phyloP scores from a whole-genome alignment of 2,329 filamentous ascomycete genomes.

The Xylaria sp. region DNA sequence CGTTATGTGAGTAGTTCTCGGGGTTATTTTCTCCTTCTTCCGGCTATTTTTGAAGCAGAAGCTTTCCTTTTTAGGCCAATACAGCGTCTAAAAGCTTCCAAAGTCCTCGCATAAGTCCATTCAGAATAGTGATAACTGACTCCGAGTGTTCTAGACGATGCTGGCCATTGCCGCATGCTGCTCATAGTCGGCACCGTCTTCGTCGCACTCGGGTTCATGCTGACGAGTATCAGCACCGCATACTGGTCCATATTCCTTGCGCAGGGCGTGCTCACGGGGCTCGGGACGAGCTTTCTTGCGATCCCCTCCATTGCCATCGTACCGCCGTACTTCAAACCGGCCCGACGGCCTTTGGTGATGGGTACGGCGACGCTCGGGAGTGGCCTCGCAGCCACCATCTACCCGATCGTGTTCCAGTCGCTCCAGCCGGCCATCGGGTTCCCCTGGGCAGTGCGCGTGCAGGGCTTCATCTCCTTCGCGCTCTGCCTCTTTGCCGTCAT shows the following conservation, averaged over 20 bases:
- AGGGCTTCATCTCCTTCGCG: slow-evolving; percentile 34
- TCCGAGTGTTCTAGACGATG: too few species aligned
- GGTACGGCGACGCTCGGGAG: slow-evolving; percentile 34
- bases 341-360: slow-evolving; percentile 31
- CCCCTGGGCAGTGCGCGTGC: slow-evolving; percentile 35
- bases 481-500: slow-evolving; percentile 32
- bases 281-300: slow-evolving; percentile 31
- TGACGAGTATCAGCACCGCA: slow-evolving; percentile 30
- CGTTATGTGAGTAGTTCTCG: too few species aligned
- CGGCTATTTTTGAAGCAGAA: too few species aligned
- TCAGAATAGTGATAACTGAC: too few species aligned
- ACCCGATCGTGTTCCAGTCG: slow-evolving; percentile 37
- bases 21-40: too few species aligned
- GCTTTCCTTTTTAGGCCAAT: too few species aligned
- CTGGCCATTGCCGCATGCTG: slow-evolving; percentile 46
- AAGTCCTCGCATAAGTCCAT: too few species aligned
- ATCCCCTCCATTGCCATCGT: slow-evolving; percentile 37
- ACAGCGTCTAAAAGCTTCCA: too few species aligned
- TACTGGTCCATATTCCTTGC: slow-evolving; percentile 37
- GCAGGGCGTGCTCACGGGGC: slow-evolving; percentile 33
- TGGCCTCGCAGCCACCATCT: slow-evolving; percentile 32
- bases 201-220: slow-evolving; percentile 35
- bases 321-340: slow-evolving; percentile 33
- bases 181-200: slow-evolving; percentile 43
- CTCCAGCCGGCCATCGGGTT: slow-evolving; percentile 35